Evolutionary conservation across 805 yeast species (phyloP).

Genomic region (Cephaloascus albidus): DNA sequence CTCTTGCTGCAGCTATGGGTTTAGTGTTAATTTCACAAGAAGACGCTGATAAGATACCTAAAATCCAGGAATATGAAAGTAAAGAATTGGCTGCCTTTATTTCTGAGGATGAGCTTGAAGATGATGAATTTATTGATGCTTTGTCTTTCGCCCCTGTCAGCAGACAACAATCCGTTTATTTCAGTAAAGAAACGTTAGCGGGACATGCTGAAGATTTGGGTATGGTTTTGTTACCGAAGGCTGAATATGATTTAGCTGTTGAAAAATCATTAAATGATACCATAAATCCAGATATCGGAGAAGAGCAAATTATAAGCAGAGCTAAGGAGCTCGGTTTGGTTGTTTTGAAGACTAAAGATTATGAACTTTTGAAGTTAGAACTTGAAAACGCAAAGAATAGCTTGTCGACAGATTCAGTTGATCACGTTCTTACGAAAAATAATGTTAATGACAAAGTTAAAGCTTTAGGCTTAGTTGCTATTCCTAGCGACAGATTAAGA

Average conservation of each 20-base stretch:
- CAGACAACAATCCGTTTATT: not conserved
- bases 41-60: not conserved
- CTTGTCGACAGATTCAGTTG: too few relatives aligned
- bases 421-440: too few relatives aligned
- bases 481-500: slow-evolving; percentile 8
- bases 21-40: slow-evolving; percentile 1
- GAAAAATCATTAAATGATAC: slow-evolving; percentile 3
- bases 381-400: too few relatives aligned
- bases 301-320: slow-evolving; percentile 8
- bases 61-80: not conserved
- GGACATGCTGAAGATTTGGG: slow-evolving; percentile 7
- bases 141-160: not conserved
- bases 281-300: slow-evolving; percentile 5
- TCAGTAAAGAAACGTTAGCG: not conserved
- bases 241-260: slow-evolving; percentile 6
- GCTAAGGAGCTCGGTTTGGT: slow-evolving; percentile 23
- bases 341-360: slow-evolving; percentile 14
- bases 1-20: slow-evolving; percentile 3
- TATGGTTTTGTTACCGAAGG: slow-evolving; percentile 7
- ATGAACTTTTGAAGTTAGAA: slow-evolving; percentile 1
- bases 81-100: not conserved
- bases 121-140: slow-evolving; percentile 2
- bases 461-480: slow-evolving; percentile 12
- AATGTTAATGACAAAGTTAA: too few relatives aligned
- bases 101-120: slow-evolving; percentile 3